A percentile compares a stretch with the other conserved stretches of the same genome.
Conservation (phyloP, 2,329 filamentous ascomycete genomes). For the Tolypocladium paradoxum region DNA sequence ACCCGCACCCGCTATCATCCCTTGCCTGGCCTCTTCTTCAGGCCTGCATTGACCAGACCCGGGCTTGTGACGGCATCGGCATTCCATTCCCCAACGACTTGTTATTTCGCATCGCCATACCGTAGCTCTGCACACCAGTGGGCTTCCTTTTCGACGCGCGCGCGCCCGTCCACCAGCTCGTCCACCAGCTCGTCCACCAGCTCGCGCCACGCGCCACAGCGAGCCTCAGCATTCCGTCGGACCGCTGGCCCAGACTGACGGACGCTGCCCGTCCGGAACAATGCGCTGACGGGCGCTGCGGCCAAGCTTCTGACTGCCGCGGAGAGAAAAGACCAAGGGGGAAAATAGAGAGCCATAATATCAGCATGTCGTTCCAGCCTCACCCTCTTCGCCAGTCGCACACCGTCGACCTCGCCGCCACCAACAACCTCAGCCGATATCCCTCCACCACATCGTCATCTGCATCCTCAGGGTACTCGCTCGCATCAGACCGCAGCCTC, state of each 20-base stretch:
- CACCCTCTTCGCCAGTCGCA: conserved; percentile 49
- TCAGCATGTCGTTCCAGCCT: conserved; percentile 43
- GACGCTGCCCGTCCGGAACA: conserved; percentile 14
- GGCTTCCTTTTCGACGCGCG: background rate
- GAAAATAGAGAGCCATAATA: background rate
- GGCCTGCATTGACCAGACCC: background rate
- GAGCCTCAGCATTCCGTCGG: conserved; percentile 7
- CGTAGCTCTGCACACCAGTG: background rate
- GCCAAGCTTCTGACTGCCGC: conserved; percentile 6
- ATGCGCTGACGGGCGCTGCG: conserved; percentile 18
- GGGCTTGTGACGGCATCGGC: conserved; percentile 2
- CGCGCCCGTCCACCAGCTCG: background rate
- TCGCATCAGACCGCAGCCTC: conserved; percentile 46
- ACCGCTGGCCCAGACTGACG: no score
- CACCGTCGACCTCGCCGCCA: conserved; percentile 33
- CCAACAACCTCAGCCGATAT: conserved; percentile 43
- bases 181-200: background rate
- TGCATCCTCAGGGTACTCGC: conserved; percentile 59
- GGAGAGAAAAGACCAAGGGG: conserved; percentile 1
- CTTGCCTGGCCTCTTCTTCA: background rate
- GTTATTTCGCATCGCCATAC: background rate
- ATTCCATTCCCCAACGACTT: background rate
- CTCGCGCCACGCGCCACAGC: conserved; percentile 7
- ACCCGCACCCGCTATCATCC: background rate
- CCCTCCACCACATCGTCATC: conserved; percentile 61